These are phyloP conservation scores for Nakaseomyces kungkrabaensis DNA, from an alignment of 1,139 yeast genomes.

Conservation along the genomic window DNA sequence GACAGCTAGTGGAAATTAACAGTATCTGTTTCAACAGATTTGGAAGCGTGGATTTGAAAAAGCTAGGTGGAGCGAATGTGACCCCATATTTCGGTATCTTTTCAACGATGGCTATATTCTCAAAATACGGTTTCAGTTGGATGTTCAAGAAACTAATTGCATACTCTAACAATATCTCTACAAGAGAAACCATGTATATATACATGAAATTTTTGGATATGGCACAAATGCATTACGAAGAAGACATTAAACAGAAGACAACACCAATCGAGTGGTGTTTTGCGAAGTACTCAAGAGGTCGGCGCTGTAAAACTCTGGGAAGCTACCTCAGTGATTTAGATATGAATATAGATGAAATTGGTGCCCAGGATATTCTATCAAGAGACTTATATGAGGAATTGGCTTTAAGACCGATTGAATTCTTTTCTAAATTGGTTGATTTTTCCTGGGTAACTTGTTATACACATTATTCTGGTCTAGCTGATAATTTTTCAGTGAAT, in stretches of 20 bases:
- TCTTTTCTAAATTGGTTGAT: background rate
- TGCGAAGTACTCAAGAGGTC: background rate
- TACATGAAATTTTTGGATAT: conserved; percentile 10
- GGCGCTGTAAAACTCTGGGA: conserved; percentile 2
- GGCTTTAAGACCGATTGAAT: background rate
- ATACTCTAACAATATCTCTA: conserved; percentile 5
- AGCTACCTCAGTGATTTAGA: background rate
- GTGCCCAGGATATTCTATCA: background rate
- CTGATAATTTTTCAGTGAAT: background rate
- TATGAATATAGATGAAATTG: background rate
- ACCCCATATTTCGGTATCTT: conserved; percentile 9
- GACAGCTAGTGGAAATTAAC: conserved; percentile 7
- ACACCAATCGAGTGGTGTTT: conserved; percentile 4
- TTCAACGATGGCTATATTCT: conserved; percentile 7
- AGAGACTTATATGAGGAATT: conserved; percentile 1
- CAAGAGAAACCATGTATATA: conserved; percentile 10
- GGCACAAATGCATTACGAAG: conserved; percentile 4
- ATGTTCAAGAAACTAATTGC: conserved; percentile 9
- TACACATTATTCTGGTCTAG: background rate
- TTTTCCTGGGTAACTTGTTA: conserved; percentile 1
- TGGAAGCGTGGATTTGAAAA: conserved; percentile 2
- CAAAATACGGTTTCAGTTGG: conserved; percentile 10
- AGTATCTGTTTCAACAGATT: conserved; percentile 6
- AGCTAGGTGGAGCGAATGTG: background rate
- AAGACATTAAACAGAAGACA: background rate